Base-by-base conservation (phyloP, 129 eudicot genomes). In the Tagetes patula region DNA sequence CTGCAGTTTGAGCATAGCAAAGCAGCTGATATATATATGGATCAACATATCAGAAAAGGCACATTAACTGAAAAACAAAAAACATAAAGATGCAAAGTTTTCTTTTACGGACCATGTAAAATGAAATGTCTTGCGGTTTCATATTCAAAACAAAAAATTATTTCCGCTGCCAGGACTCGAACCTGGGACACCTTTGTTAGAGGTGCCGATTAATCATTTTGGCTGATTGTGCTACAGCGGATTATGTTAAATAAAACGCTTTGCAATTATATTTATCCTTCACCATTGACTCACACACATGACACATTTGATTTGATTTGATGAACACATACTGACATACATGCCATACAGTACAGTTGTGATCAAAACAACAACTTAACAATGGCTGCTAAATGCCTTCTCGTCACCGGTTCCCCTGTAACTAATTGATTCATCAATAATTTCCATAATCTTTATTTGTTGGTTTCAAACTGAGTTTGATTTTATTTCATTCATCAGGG, bases 391-490 rank as follows among this genome's bases (percentile, higher is more conserved):
- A 89, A 75, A 53, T 86, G 90, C 84, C 65, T 84, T 66, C 90
- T 89, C 69, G 84, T 89, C 72, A 84, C 96, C 1, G 96, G 96
- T 53, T 83, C 96, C 63, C 90, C 92, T 70, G 96, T 87, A 79
- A 53, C 60, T 72, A 20, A 20, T 20, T 20, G 27, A 20, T 20
- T 20, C 27, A 20, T 31, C 10, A 13, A 37, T 13, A 59, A 0
- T 4, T 60, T 50, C 47, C 48, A 56, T 14, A 46, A 42, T 9
- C 54, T 12, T 1, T 40, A 32, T 37, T 45, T 33, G 50, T 46
- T 20, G 6, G 38, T 27, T 27, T 11, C 9, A 34, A 43, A 2
- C 13, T 48, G 36, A 37, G 42, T 46, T n/a, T 36, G 9, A 32
- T 43, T 13, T 3, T n/a, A 20, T 69, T 1, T 43, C 6, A 40